These are phyloP conservation scores for Trichophyton mentagrophytes DNA, from an alignment of 2,329 filamentous ascomycete species.

Conservation along the genomic window DNA sequence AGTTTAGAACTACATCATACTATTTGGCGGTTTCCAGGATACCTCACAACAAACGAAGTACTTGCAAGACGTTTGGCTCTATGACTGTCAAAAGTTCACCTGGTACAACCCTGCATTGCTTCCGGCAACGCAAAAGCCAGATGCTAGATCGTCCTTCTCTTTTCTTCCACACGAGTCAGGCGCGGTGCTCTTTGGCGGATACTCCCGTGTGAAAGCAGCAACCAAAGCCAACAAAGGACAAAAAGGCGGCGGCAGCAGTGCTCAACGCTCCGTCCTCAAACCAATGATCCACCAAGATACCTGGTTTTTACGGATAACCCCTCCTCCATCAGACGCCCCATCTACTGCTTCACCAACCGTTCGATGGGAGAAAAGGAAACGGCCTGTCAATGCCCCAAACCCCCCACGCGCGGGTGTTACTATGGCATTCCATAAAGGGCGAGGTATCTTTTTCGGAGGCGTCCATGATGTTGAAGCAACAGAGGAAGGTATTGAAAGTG, in stretches of 20 bases:
- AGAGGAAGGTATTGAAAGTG: constrained; percentile 90
- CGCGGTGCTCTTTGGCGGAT: constrained; percentile 83
- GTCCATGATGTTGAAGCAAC: constrained; percentile 86
- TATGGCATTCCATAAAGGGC: constrained; percentile 86
- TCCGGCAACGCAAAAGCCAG: constrained; percentile 71
- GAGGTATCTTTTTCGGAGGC: constrained; percentile 85
- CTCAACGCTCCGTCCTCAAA: constrained; percentile 59
- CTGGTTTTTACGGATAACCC: constrained; percentile 75
- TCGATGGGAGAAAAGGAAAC: constrained; percentile 87
- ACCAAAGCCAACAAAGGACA: constrained; percentile 47
- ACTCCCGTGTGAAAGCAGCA: constrained; percentile 74
- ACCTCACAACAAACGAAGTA: constrained; percentile 93
- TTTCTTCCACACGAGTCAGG: constrained; percentile 82
- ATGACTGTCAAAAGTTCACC: constrained; percentile 73
- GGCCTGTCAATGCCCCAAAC: constrained; percentile 74
- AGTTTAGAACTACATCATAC: constrained; percentile 65
- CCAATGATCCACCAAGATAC: constrained; percentile 90
- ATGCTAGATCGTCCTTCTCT: constrained; percentile 82
- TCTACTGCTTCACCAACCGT: constrained; percentile 56
- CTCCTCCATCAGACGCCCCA: constrained; percentile 54
- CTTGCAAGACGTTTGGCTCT: constrained; percentile 85
- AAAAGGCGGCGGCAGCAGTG: constrained; percentile 48
- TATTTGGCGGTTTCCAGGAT: constrained; percentile 96
- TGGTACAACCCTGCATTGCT: constrained; percentile 71
- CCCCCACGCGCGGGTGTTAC: constrained; percentile 77